Base-by-base conservation (phyloP, 164 flowering plant genomes). In the Annona cherimola region DNA sequence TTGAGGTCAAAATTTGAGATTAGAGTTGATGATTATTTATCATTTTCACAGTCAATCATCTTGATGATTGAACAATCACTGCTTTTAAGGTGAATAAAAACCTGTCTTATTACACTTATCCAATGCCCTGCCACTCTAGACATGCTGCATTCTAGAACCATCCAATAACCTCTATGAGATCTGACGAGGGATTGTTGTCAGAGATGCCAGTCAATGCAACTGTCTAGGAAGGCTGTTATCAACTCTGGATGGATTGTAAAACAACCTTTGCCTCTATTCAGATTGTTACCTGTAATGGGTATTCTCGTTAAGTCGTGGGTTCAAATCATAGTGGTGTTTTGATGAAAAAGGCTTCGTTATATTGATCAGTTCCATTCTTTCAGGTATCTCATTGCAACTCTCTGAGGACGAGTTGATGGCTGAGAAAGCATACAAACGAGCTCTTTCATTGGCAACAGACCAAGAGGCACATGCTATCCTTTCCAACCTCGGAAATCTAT, bases 401-500 rank as follows among this genome's bases (percentile, higher is more conserved):
- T 80, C 91, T 1, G 96, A 84, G 69, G 97, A 88, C 6, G 73
- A 81, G 45, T 81, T 88, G 54, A 81, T 84, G 73, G 97, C 99
- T 39, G 94, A 91, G 81, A 81, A 86, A 73, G 94, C 85, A 43
- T 92, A 84, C 71, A 91, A 87, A 76, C 81, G 81, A 40, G 97
- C 96, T 12, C 77, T 93, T 74, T 81, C 90, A 45, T 76, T 89
- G 69, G 82, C 93, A 4, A 75, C 82, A 11, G 71, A 81, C 5
- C 81, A 89, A 69, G 93, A 90, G 67, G 90, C 90, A 35, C 96
- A 91, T 76, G 76, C 88, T 2, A 82, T 85, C 40, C 85, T 89
- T 75, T 89, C 94, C 63, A 95, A 95, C 81, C 91, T 95, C 19
- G 97, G 97, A 63, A 91, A 86, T 77, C 85, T 95, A 2, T 90